Evolutionary conservation across 2,329 filamentous ascomycete genomes (phyloP).

Genomic region (Tolypocladium inflatum): DNA sequence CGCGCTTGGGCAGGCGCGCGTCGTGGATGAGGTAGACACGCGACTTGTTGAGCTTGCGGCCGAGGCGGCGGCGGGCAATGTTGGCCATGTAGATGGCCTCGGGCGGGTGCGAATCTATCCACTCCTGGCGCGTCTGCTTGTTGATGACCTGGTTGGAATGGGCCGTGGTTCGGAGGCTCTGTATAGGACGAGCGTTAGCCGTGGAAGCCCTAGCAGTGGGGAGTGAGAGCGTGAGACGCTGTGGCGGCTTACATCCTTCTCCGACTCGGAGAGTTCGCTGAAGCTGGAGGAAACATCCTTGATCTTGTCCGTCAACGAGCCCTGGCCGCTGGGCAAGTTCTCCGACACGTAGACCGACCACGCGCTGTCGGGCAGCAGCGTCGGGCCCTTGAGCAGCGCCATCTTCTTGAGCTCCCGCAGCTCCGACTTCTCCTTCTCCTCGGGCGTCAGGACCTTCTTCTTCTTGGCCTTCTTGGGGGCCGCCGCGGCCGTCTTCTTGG

Average conservation of each 20-base stretch:
- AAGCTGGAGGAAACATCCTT: slow-evolving; percentile 20
- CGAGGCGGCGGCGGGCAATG: slow-evolving; percentile 32
- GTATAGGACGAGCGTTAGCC: background rate
- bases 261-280: slow-evolving; percentile 27
- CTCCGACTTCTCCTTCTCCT: slow-evolving; percentile 25
- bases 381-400: slow-evolving; percentile 31
- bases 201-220: background rate
- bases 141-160: slow-evolving; percentile 32
- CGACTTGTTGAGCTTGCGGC: slow-evolving; percentile 21
- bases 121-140: slow-evolving; percentile 29
- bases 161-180: slow-evolving; percentile 22
- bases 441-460: slow-evolving; percentile 19
- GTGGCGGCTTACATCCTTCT: slow-evolving; percentile 31
- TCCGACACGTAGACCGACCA: slow-evolving; percentile 31
- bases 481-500: slow-evolving; percentile 13
- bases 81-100: slow-evolving; percentile 35
- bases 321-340: slow-evolving; percentile 11
- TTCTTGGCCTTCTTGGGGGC: slow-evolving; percentile 17
- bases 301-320: slow-evolving; percentile 12
- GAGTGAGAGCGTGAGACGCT: background rate
- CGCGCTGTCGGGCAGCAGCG: slow-evolving; percentile 15
- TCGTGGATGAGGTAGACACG: slow-evolving; percentile 28
- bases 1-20: slow-evolving; percentile 34
- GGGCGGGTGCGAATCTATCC: slow-evolving; percentile 35
- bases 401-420: slow-evolving; percentile 26